Evolutionary conservation across 768 basidiomycete species (phyloP).

Genomic region (Coprinopsis strossmayeri): DNA sequence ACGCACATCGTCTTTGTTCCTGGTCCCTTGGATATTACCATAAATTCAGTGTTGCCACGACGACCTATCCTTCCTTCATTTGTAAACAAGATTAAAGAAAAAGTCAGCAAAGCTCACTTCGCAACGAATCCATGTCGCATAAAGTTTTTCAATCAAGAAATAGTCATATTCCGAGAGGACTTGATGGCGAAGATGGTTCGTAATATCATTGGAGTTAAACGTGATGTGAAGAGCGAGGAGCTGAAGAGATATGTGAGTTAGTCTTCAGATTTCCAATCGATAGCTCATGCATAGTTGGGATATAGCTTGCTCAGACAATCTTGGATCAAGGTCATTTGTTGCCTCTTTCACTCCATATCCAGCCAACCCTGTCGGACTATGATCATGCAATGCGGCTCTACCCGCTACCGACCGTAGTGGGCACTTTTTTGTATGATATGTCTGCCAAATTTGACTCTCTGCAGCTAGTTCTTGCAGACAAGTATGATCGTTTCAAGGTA

Average conservation of each 20-base stretch:
- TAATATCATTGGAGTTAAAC: slow-evolving; percentile 86
- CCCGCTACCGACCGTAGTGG: slow-evolving; percentile 86
- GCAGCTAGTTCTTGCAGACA: slow-evolving; percentile 90
- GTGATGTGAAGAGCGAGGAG: slow-evolving; percentile 68
- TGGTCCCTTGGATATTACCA: slow-evolving; percentile 84
- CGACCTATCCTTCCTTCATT: slow-evolving; percentile 75
- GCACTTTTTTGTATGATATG: slow-evolving; percentile 16
- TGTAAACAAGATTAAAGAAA: slow-evolving; percentile 56
- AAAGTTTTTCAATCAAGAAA: slow-evolving; percentile 92
- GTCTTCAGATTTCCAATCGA: background rate
- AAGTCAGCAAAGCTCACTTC: slow-evolving; percentile 77
- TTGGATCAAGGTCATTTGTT: slow-evolving; percentile 94
- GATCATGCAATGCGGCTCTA: slow-evolving; percentile 92
- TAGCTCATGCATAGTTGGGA: background rate
- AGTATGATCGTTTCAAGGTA: slow-evolving; percentile 91
- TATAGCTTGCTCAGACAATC: slow-evolving; percentile 90
- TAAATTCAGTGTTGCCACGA: slow-evolving; percentile 77
- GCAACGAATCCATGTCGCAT: slow-evolving; percentile 90
- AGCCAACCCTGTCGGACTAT: slow-evolving; percentile 83
- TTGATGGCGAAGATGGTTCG: slow-evolving; percentile 90
- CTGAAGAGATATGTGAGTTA: slow-evolving; percentile 79
- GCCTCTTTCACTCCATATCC: slow-evolving; percentile 77
- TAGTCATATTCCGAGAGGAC: slow-evolving; percentile 91
- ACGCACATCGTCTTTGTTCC: slow-evolving; percentile 95
- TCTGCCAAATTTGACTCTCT: background rate